These are phyloP conservation scores for Collariella sp. DNA, from an alignment of 495 filamentous ascomycete species.

Conservation along the genomic window DNA sequence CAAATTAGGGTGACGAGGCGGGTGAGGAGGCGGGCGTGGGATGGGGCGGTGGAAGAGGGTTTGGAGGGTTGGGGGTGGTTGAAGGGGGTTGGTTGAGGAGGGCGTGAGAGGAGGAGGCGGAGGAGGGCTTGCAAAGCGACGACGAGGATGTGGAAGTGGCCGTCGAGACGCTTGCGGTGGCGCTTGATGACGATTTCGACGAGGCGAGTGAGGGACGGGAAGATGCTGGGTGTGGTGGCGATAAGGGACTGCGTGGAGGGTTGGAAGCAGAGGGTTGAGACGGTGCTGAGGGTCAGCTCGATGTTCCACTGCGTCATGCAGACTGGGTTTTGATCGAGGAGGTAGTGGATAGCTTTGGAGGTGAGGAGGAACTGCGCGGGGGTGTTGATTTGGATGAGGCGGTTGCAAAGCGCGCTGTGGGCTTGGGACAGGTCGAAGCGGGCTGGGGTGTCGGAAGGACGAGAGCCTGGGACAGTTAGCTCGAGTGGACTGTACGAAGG, in stretches of 20 bases:
- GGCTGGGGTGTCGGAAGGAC: not conserved
- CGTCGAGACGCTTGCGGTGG: slow-evolving; percentile 39
- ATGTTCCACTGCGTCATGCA: slow-evolving; percentile 62
- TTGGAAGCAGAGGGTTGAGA: slow-evolving; percentile 46
- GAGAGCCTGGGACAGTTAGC: slow-evolving; percentile 7
- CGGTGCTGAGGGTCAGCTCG: slow-evolving; percentile 51
- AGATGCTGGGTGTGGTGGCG: slow-evolving; percentile 31
- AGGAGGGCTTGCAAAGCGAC: slow-evolving; percentile 56
- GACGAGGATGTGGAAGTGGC: slow-evolving; percentile 60
- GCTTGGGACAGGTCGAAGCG: slow-evolving; percentile 25
- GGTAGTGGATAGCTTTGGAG: slow-evolving; percentile 45
- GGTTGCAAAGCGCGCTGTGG: slow-evolving; percentile 22
- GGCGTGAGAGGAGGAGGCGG: slow-evolving; percentile 45
- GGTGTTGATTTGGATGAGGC: not conserved
- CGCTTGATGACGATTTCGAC: slow-evolving; percentile 49
- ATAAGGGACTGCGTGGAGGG: not conserved
- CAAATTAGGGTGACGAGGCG: slow-evolving; percentile 69
- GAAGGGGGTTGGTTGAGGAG: no score
- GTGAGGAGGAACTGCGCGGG: slow-evolving; percentile 46
- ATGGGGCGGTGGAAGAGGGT: not conserved
- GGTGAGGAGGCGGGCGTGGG: slow-evolving; percentile 54
- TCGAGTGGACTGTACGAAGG: not conserved
- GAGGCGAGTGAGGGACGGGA: slow-evolving; percentile 51
- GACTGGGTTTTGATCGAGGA: slow-evolving; percentile 47
- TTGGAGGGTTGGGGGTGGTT: not conserved